These are phyloP conservation scores for Lasiosphaeris hirsuta DNA, from an alignment of 495 filamentous ascomycete species.

Conservation along the genomic window DNA sequence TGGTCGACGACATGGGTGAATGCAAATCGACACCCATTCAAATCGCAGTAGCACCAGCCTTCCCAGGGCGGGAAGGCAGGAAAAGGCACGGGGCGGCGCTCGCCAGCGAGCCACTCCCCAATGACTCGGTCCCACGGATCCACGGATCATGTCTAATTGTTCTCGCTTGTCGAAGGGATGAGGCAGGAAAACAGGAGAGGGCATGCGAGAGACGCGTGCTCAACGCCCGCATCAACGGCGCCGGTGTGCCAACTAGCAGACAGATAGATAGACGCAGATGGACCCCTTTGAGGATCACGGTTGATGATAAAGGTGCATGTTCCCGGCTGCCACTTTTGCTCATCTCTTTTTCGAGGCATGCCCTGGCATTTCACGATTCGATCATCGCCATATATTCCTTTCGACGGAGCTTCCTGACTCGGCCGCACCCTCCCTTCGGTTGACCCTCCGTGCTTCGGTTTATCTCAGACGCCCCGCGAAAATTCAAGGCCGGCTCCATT, in stretches of 20 bases:
- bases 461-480: conserved; percentile 20
- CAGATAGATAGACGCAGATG: neutral
- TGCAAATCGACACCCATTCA: conserved; percentile 27
- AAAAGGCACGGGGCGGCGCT: neutral
- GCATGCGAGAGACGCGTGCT: conserved; percentile 1
- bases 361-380: conserved; percentile 4
- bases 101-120: conserved; percentile 6
- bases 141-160: conserved; percentile 17
- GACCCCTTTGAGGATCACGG: too few species aligned
- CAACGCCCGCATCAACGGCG: conserved; percentile 1
- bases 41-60: conserved; percentile 20
- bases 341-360: conserved; percentile 8
- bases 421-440: conserved; percentile 20
- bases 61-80: conserved; percentile 14
- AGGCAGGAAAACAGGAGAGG: neutral
- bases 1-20: conserved; percentile 11
- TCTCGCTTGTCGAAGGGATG: conserved; percentile 4
- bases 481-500: conserved; percentile 15
- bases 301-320: conserved; percentile 17
- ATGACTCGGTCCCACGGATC: conserved; percentile 19
- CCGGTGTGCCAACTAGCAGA: neutral
- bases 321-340: neutral
- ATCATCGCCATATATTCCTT: neutral
- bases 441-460: conserved; percentile 21
- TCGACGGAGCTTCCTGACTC: conserved; percentile 19